Evolutionary conservation across 2,329 filamentous ascomycete genomes (phyloP).

Genomic region (Scedosporium aurantiacum): DNA sequence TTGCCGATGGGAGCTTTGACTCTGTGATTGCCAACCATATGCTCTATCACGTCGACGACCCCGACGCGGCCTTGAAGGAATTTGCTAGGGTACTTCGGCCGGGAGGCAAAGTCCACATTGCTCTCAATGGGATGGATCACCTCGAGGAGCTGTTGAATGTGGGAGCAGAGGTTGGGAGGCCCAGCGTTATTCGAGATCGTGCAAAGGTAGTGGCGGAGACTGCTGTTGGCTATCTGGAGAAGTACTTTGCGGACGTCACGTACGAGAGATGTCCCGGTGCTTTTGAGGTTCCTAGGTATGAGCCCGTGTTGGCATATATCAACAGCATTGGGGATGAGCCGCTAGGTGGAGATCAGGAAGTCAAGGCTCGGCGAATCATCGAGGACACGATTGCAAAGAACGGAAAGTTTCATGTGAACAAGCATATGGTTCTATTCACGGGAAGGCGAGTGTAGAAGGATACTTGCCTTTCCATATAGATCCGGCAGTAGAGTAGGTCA

Average conservation of each 20-base stretch:
- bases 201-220: not conserved
- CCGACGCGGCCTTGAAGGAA: not conserved
- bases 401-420: not conserved
- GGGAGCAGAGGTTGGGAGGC: not conserved
- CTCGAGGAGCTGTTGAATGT: not conserved
- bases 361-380: not conserved
- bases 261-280: not conserved
- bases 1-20: not conserved
- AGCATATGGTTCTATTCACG: not conserved
- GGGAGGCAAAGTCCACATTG: not conserved
- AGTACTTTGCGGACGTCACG: not conserved
- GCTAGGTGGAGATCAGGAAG: not conserved
- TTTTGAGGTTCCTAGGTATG: not conserved
- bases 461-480: not conserved
- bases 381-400: not conserved
- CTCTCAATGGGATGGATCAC: not conserved
- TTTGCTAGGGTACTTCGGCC: not conserved
- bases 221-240: not conserved
- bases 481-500: not conserved
- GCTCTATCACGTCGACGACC: not conserved
- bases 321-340: not conserved
- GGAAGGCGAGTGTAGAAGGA: not conserved
- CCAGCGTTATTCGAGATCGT: not conserved
- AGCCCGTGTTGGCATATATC: not conserved
- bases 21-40: not conserved